A percentile compares a stretch with the other conserved stretches of the same genome.
phyloP scores from a whole-genome alignment of 169 alveolate species.

The Plasmodium berghei region DNA sequence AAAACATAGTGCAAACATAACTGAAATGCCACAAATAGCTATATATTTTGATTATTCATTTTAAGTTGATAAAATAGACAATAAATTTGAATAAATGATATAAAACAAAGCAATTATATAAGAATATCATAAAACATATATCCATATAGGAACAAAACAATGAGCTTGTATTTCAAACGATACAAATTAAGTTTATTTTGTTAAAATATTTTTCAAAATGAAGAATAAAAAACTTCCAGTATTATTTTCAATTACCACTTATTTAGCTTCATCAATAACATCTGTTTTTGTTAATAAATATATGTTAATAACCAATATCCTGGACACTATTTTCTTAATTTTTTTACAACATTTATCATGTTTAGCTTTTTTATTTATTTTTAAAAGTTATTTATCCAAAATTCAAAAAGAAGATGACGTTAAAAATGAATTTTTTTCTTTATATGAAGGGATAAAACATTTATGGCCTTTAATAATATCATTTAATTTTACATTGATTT shows the following conservation, averaged over 20 bases:
- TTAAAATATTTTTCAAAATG: not conserved
- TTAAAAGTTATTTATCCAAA: constrained; percentile 10
- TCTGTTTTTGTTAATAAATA: constrained; percentile 57
- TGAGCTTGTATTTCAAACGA: too few species aligned
- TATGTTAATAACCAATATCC: constrained; percentile 30
- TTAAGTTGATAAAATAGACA: too few species aligned
- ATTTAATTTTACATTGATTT: constrained; percentile 55
- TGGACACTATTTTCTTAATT: constrained; percentile 39
- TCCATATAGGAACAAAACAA: too few species aligned
- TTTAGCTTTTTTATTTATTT: constrained; percentile 25
- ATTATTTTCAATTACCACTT: constrained; percentile 24
- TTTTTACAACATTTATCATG: constrained; percentile 56
- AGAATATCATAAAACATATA: too few species aligned
- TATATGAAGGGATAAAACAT: constrained; percentile 50
- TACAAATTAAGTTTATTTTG: not conserved
- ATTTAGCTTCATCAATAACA: constrained; percentile 47
- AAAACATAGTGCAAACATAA: too few species aligned
- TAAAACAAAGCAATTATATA: too few species aligned
- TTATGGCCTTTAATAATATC: constrained; percentile 41
- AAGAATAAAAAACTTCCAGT: constrained; percentile 13
- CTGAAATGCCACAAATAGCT: too few species aligned
- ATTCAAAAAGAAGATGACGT: not conserved
- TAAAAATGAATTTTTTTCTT: constrained; percentile 15
- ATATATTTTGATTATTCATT: too few species aligned
- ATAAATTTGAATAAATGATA: too few species aligned